Evolutionary conservation across 2,329 filamentous ascomycete genomes (phyloP), one percentile per base, ranked within the genome.

Genomic region (Aspergillus flavus): DNA sequence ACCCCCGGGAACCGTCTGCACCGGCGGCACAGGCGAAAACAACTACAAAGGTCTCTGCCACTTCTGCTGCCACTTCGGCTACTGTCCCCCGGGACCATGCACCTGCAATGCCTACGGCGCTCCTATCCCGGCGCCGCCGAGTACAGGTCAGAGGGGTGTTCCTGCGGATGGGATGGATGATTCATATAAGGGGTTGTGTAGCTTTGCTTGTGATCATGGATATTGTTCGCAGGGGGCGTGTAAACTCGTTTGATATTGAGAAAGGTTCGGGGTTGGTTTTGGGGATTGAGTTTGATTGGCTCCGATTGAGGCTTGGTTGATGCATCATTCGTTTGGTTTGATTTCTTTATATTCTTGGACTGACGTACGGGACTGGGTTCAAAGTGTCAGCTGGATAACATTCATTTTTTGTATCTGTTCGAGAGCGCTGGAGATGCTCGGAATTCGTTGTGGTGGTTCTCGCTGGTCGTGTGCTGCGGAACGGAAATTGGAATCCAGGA

Each of bases 101-200:
- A 75, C 66, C n/a, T 76, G 74, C 57, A 75, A 69, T 6, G 26
- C 58, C 12, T 71, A 63, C 36, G 74, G 74, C 1, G 57, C 61
- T 2, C 64, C 69, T 10, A 64, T 72, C 1, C 64, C 69, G 10
- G 57, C 66, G 2, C 73, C 73, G 3, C 73, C 72, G 0, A 63
- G 60, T 3, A 72, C 69, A 1, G 72, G 70, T 6, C 59, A 57
- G 9, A 63, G 61, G 34, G 70, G 73, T 0, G 3, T 65, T 1
- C 70, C 72, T 9, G 9, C 61, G 2, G 63, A 64, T 0, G 48
- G 48, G 9, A 66, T 73, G 50, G 71, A 72, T 43, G 73, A 76
- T 4, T 71, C 73, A 1, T 84, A 83, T 64, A 64, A 76, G 45
- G 81, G 81, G 0, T 75, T 84, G 19, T 84, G 82, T 65, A 81